A percentile compares a stretch with the other conserved stretches of the same genome.
phyloP scores from a whole-genome alignment of 1,284 basidiomycete species.

The Psilocybe mexicana region DNA sequence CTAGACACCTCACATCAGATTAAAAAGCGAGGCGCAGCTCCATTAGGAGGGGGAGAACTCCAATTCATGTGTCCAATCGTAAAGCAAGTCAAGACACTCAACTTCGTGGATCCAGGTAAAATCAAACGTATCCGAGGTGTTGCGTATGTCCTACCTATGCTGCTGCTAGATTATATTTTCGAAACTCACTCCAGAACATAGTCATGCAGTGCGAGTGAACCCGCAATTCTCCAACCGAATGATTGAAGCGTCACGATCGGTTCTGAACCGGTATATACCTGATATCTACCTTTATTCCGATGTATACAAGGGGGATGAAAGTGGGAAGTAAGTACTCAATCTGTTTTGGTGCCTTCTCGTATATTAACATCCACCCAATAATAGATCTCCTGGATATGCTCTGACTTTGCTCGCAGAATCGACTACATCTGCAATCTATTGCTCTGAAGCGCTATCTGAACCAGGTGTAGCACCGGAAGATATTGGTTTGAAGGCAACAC shows the following conservation, averaged over 20 bases:
- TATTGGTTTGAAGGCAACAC: conserved; percentile 80
- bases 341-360: background rate
- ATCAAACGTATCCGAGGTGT: conserved; percentile 95
- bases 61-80: conserved; percentile 93
- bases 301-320: conserved; percentile 96
- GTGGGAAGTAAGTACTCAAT: conserved; percentile 74
- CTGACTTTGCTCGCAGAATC: conserved; percentile 90
- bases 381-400: conserved; percentile 93
- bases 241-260: conserved; percentile 90
- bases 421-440: conserved; percentile 89
- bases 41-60: conserved; percentile 90
- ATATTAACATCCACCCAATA: background rate
- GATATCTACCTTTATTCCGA: conserved; percentile 99
- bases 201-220: conserved; percentile 92
- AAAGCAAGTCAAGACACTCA: conserved; percentile 86
- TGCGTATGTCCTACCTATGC: conserved; percentile 60
- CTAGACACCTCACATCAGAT: conserved; percentile 53
- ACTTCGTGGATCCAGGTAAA: conserved; percentile 90
- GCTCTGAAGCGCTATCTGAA: conserved; percentile 81
- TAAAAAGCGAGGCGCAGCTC: conserved; percentile 90
- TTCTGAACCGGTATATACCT: conserved; percentile 95
- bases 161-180: background rate
- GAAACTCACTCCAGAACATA: conserved; percentile 32
- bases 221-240: conserved; percentile 98
- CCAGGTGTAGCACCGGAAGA: conserved; percentile 90